Base-by-base conservation (phyloP, 495 filamentous ascomycete species). In the Glutinoglossum americanum region DNA sequence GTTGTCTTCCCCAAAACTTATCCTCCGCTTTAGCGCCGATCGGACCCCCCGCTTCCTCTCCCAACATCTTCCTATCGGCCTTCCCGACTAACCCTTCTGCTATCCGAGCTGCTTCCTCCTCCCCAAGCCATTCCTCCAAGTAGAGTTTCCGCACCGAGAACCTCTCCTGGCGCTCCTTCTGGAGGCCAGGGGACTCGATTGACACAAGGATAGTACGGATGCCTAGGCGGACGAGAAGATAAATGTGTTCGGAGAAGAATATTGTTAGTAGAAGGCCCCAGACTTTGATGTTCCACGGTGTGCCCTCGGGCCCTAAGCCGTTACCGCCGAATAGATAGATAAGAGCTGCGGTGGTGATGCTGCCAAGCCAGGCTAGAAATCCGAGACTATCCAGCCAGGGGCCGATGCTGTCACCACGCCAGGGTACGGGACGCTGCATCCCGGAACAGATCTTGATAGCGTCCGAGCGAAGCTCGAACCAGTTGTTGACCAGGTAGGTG, bases 401-500 rank as follows among this genome's bases (percentile, higher is more conserved):
- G 0, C 92, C 92, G 62, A 98, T 98, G 2, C 84, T 88, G 67
- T 97, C 93, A 1, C 86, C 82, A 15, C 92, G 80, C 68, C 80
- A 81, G 0, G 92, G 92, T 13, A 83, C 85, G 0, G 92, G 93
- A 10, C 92, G 77, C 62, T 87, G 83, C 75, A 86, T 90, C 67
- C 89, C 85, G 56, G 86, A 72, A 62, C 88, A 89, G 61, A 98
- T 98, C 65, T 98, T 98, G 69, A 89, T 78, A 17, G 94, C 90
- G 60, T 98, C 92, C 25, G 84, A 84, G 27, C 92, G 84, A 15
- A 96, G 78, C 62, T 98, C 93, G 54, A 98, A 66, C 92, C 92
- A 98, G 72, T 98, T 92, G 68, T 96, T 96, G 68, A 93, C 72
- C 10, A 96, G 70, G 75, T 97, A 98, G 0, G 87, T 92, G 35